Evolutionary conservation across 257 asterid genomes (phyloP).

Genomic region (Mitragyna speciosa): DNA sequence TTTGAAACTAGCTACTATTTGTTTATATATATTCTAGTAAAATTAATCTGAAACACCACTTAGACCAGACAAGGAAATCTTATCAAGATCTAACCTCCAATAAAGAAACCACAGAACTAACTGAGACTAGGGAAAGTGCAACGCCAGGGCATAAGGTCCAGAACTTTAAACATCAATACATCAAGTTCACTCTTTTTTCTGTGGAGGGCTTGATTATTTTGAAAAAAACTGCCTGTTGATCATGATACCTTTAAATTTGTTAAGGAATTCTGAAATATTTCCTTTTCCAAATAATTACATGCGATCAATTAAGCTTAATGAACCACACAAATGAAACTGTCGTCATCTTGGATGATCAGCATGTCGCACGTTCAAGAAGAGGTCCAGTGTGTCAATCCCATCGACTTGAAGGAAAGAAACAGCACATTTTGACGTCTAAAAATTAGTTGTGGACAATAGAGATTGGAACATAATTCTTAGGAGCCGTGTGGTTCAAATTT

Average conservation of each 20-base stretch:
- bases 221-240: neutral
- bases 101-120: neutral
- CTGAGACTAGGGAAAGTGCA: neutral
- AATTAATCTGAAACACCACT: no score
- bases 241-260: neutral
- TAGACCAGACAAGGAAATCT: no score
- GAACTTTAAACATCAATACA: neutral
- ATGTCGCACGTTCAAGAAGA: neutral
- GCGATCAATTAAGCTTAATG: neutral
- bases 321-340: neutral
- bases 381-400: neutral
- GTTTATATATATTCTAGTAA: no score
- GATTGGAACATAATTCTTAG: neutral
- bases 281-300: neutral
- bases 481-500: no score
- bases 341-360: neutral
- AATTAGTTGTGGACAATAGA: neutral
- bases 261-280: neutral
- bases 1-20: neutral
- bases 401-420: neutral
- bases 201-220: neutral
- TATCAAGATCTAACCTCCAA: neutral
- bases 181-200: neutral
- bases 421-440: neutral
- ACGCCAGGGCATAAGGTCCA: neutral